Conservation (phyloP, 805 yeast genomes). For the Lipomyces lipofer region DNA sequence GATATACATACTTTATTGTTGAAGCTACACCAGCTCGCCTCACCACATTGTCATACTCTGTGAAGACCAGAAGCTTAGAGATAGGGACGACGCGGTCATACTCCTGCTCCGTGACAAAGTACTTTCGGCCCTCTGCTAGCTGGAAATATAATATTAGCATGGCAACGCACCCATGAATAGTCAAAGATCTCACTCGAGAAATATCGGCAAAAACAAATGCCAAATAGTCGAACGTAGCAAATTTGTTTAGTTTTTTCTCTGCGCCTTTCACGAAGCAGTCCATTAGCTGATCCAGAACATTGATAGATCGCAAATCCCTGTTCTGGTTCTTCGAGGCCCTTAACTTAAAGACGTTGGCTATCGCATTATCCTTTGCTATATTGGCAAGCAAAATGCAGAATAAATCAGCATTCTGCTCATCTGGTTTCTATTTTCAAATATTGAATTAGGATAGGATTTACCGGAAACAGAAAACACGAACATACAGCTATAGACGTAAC, state of each 20-base stretch:
- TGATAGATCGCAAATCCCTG: conserved; percentile 12
- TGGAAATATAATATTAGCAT: background rate
- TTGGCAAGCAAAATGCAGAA: conserved; percentile 83
- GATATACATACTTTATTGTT: conserved; percentile 58
- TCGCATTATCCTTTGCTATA: conserved; percentile 72
- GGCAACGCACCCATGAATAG: background rate
- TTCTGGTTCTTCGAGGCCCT: conserved; percentile 3
- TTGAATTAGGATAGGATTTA: conserved; percentile 42
- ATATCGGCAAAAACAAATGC: conserved; percentile 88
- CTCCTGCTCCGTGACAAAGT: conserved; percentile 68
- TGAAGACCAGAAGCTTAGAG: conserved; percentile 77
- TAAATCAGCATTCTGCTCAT: conserved; percentile 72
- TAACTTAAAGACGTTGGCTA: conserved; percentile 36
- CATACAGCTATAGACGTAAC: conserved; percentile 36
- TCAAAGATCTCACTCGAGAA: conserved; percentile 63
- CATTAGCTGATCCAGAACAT: conserved; percentile 72
- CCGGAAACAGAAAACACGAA: conserved; percentile 46
- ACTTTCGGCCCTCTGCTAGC: conserved; percentile 51
- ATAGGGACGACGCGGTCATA: conserved; percentile 79
- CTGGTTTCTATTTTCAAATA: conserved; percentile 43
- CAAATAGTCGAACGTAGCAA: conserved; percentile 77
- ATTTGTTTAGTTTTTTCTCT: conserved; percentile 67
- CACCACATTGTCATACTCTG: conserved; percentile 71
- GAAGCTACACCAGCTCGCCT: conserved; percentile 93
- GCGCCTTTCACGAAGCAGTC: conserved; percentile 87